phyloP scores from a whole-genome alignment of 805 yeast species.

The Pichia cephalocereana region DNA sequence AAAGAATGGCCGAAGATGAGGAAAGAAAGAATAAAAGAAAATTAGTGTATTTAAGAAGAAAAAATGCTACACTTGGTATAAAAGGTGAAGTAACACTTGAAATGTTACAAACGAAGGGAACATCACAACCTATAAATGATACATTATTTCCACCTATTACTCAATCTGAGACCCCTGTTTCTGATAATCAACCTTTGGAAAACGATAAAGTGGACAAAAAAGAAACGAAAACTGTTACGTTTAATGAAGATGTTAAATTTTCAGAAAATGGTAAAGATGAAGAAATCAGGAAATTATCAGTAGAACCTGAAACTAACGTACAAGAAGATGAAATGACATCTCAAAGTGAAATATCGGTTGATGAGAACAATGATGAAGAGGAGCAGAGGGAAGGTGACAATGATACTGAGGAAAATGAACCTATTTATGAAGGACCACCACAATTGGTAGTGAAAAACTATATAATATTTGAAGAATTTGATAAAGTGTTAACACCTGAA shows the following conservation, averaged over 20 bases:
- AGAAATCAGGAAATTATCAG: no score
- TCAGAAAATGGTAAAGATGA: neutral
- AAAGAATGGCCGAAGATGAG: slow-evolving; percentile 28
- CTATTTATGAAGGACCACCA: slow-evolving; percentile 55
- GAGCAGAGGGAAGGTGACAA: neutral
- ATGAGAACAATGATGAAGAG: neutral
- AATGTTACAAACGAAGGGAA: neutral
- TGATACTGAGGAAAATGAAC: neutral
- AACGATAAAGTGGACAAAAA: no score
- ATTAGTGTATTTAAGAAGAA: slow-evolving; percentile 9
- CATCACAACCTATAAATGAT: neutral
- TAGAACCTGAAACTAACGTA: no score
- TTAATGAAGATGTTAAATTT: neutral
- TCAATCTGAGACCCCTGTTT: neutral
- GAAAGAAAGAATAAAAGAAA: slow-evolving; percentile 31
- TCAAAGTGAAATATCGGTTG: no score
- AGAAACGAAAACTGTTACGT: no score
- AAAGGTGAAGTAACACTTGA: slow-evolving; percentile 1
- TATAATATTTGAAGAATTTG: slow-evolving; percentile 44
- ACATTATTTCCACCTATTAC: neutral
- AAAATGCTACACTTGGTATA: slow-evolving; percentile 10
- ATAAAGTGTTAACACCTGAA: slow-evolving; percentile 20
- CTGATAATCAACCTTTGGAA: no score
- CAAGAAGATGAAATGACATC: no score
- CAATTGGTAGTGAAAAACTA: slow-evolving; percentile 50